Base-by-base conservation (phyloP, 345 rosid species). In the Populus deltoides region DNA sequence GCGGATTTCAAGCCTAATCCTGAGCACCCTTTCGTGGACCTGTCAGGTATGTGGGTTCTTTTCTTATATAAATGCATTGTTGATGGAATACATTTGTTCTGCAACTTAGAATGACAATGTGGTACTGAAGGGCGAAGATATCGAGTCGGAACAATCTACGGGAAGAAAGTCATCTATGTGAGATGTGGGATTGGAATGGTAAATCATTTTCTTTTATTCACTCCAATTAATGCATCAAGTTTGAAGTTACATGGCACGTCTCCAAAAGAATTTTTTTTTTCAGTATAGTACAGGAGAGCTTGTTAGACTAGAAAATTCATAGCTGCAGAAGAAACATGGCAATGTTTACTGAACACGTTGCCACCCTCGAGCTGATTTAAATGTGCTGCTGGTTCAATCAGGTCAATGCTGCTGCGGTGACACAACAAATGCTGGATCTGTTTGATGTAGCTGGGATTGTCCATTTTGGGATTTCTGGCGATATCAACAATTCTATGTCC, bases 121-220 rank as follows among this genome's bases (percentile, higher is more conserved):
- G 24, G 11, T 43, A 71, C 45, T 75, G 68, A 80, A 87, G 90
- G 89, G 22, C 77, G 89, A 72, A 82, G 85, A 66, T 89, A 82
- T 72, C 75, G 85, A 17, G 51, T 88, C 1, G 90, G 90, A 53
- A 81, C 49, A 47, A 76, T 88, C 57, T 79, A 85, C 6, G 88
- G 81, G 11, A 84, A 80, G 84, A 83, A 82, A 66, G 89, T 86
- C 16, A 74, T 88, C 73, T 85, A 75, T 68, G 90, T 85, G 35
- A 83, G 87, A 84, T 88, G 93, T 71, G 93, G 93, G 35, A 25
- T 57, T 41, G 90, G 93, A 85, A 45, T 88, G 91, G 91, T 89
- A 25, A 69, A 15, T 2, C 24, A 0, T 2, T 16, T 16, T n/a
- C 39, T 47, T 47, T 45, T 7, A 17, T 15, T 8, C 43, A 15